Conservation (phyloP, 352 stramenopile genomes). For the Albugo candida region DNA sequence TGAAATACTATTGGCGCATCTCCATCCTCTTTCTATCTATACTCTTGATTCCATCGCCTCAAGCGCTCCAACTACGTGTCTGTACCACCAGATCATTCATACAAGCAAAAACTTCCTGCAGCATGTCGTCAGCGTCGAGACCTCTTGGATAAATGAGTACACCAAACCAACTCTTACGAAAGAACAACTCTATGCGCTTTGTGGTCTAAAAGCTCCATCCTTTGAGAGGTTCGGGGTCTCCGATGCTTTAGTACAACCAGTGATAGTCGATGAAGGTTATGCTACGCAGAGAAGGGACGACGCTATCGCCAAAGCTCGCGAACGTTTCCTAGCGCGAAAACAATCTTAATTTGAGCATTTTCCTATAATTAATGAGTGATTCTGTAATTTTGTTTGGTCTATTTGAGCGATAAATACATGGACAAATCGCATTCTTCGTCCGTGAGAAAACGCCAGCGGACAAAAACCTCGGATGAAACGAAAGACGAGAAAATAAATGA, state of each 20-base stretch:
- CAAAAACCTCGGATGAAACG: no score
- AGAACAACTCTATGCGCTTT: slow-evolving; percentile 27
- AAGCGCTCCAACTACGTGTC: slow-evolving; percentile 21
- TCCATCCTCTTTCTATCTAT: slow-evolving; percentile 35
- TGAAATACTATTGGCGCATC: slow-evolving; percentile 24
- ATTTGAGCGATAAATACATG: no score
- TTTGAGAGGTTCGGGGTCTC: not conserved
- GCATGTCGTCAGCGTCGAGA: slow-evolving; percentile 22
- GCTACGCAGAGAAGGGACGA: slow-evolving; percentile 8
- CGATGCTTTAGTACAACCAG: not conserved
- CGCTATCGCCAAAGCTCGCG: slow-evolving; percentile 19
- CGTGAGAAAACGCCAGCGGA: no score
- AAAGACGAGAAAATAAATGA: no score
- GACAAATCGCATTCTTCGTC: no score
- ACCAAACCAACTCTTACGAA: slow-evolving; percentile 10
- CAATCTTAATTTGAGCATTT: not conserved
- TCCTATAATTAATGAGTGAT: no score
- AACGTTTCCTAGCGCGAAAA: slow-evolving; percentile 24
- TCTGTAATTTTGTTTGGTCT: no score
- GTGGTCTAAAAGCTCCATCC: slow-evolving; percentile 11
- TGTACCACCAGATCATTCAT: slow-evolving; percentile 56
- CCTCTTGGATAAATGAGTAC: slow-evolving; percentile 29
- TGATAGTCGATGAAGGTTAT: not conserved
- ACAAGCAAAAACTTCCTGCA: slow-evolving; percentile 60
- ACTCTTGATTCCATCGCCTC: slow-evolving; percentile 16